Evolutionary conservation across 2,329 filamentous ascomycete genomes (phyloP).

Genomic region (Nothophaeocryptopus gaeumannii): DNA sequence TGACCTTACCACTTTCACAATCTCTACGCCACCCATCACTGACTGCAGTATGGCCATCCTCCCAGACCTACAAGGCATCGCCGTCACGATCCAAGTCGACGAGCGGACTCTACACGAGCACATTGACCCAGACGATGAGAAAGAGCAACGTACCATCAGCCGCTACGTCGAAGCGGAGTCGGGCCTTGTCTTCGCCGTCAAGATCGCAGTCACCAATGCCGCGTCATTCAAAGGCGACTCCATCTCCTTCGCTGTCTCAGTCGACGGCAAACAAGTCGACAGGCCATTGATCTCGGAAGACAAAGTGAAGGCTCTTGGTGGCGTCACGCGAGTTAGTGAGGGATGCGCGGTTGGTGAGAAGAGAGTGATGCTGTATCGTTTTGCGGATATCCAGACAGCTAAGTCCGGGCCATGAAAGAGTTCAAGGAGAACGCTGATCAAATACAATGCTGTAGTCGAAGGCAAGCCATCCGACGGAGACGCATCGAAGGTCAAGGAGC

Average conservation of each 20-base stretch:
- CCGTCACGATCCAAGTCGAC: neutral
- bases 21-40: too few species aligned
- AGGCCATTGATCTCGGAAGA: neutral
- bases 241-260: neutral
- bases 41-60: neutral
- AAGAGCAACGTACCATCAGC: constrained; percentile 11
- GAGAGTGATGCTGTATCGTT: too few species aligned
- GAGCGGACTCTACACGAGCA: neutral
- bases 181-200: constrained; percentile 17
- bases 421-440: too few species aligned
- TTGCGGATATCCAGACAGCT: too few species aligned
- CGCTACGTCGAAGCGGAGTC: constrained; percentile 20
- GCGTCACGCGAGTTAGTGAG: too few species aligned
- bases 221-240: neutral
- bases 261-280: constrained; percentile 5
- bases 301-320: too few species aligned
- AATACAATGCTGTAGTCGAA: too few species aligned
- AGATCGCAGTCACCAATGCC: neutral
- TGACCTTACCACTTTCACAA: too few species aligned
- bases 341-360: too few species aligned
- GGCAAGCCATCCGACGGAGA: too few species aligned
- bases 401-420: too few species aligned
- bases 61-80: neutral
- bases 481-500: too few species aligned
- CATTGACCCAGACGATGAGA: constrained; percentile 4